A percentile compares a stretch with the other conserved stretches of the same genome.
Evolutionary conservation across 768 basidiomycete genomes (phyloP).

Genomic region (Panaeolus cyanescens): DNA sequence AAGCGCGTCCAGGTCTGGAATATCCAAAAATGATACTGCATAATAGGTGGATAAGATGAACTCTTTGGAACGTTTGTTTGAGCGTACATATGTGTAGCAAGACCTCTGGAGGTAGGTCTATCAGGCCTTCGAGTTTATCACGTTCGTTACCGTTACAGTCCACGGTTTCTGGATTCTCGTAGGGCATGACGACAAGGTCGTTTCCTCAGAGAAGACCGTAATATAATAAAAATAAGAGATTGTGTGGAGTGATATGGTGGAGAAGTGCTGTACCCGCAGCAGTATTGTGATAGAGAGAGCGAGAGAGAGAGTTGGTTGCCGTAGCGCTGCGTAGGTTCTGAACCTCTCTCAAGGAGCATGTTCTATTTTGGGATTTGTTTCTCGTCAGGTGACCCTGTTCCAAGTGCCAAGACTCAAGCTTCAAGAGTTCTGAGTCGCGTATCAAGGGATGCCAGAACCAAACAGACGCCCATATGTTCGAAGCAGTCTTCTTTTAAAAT

Average conservation of each 20-base stretch:
- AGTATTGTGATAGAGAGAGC: not conserved
- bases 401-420: not conserved
- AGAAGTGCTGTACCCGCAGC: not conserved
- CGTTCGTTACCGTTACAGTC: not conserved
- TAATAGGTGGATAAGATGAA: not conserved
- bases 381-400: conserved; percentile 1
- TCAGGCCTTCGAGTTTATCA: conserved; percentile 16
- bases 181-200: not conserved
- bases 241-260: not conserved
- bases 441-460: too few species aligned
- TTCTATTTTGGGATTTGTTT: not conserved
- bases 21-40: conserved; percentile 69
- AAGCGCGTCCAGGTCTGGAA: conserved; percentile 66
- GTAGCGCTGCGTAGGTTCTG: not conserved
- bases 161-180: not conserved
- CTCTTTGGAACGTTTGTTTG: not conserved
- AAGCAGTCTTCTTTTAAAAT: too few species aligned
- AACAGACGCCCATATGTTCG: too few species aligned
- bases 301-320: not conserved
- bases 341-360: not conserved
- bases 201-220: not conserved
- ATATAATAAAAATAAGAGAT: not conserved
- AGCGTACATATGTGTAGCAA: conserved; percentile 58
- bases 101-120: conserved; percentile 55
- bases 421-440: too few species aligned